Evolutionary conservation across 208 protist genomes (phyloP).

Genomic region (Leishmania major): DNA sequence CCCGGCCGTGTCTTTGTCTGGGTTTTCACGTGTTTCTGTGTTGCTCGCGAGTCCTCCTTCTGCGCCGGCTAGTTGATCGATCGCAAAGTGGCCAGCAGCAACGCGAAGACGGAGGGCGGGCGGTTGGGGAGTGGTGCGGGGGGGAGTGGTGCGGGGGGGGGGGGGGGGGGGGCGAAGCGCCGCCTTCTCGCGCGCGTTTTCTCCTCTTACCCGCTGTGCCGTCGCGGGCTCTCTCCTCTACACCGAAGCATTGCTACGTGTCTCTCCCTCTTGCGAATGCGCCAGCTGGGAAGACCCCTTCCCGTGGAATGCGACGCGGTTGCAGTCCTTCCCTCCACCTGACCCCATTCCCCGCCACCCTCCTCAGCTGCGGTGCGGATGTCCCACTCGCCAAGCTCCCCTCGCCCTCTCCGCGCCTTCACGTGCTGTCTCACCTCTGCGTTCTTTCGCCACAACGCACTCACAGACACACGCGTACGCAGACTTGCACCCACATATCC

Average conservation of each 20-base stretch:
- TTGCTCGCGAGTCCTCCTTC: neutral
- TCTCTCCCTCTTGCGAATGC: neutral
- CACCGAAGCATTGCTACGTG: neutral
- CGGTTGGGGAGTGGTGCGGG: neutral
- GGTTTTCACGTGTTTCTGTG: slow-evolving; percentile 2
- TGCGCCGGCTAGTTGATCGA: neutral
- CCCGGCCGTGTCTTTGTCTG: neutral
- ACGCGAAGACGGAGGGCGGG: neutral
- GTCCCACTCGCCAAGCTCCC: neutral
- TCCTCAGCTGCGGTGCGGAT: neutral
- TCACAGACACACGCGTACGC: neutral
- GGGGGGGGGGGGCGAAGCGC: neutral
- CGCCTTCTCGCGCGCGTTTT: neutral
- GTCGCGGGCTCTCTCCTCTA: neutral
- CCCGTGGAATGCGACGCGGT: neutral
- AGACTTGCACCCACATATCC: neutral
- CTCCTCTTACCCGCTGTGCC: neutral
- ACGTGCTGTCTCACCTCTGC: neutral
- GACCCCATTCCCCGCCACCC: neutral
- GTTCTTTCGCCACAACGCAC: neutral
- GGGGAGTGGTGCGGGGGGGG: neutral
- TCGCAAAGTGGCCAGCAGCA: neutral
- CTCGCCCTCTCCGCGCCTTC: neutral
- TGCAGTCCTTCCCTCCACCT: neutral
- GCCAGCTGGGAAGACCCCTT: neutral